Percentiles rank a stretch among this genome's conserved stretches.
phyloP scores from a whole-genome alignment of 129 eudicot genomes.

The Tagetes erecta region DNA sequence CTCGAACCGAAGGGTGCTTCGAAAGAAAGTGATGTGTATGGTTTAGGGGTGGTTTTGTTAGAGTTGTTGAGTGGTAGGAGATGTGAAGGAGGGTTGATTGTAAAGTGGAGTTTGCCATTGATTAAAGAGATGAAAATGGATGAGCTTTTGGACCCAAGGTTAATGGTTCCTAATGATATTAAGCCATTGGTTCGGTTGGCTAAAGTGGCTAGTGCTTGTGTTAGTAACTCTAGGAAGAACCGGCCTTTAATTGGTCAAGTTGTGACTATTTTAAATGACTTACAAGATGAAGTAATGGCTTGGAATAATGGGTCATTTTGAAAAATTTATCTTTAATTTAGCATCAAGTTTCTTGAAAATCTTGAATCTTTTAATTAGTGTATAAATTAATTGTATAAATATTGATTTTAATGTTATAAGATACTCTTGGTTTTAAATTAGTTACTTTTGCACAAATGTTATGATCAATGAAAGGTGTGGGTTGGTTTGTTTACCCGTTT shows the following conservation, averaged over 20 bases:
- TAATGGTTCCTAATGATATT: constrained; percentile 56
- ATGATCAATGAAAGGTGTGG: constrained; percentile 3
- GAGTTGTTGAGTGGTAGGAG: constrained; percentile 90
- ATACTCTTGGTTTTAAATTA: background rate
- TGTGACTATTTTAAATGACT: constrained; percentile 58
- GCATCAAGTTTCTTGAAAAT: background rate
- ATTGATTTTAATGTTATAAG: constrained; percentile 19
- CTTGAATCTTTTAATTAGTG: constrained; percentile 1
- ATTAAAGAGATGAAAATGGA: constrained; percentile 64
- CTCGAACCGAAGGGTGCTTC: constrained; percentile 50
- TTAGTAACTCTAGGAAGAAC: constrained; percentile 69
- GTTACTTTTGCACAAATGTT: constrained; percentile 5
- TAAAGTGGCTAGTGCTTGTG: constrained; percentile 88
- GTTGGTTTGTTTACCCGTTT: constrained; percentile 32
- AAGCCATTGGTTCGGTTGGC: constrained; percentile 77
- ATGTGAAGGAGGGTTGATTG: constrained; percentile 70
- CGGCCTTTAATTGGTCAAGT: constrained; percentile 73
- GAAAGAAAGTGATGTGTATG: constrained; percentile 89
- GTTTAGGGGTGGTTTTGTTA: constrained; percentile 84
- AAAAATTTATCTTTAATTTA: background rate
- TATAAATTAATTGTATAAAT: constrained; percentile 9
- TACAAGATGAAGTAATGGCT: constrained; percentile 45
- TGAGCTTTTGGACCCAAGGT: constrained; percentile 75
- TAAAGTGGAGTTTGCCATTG: constrained; percentile 87
- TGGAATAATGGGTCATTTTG: constrained; percentile 39